Evolutionary conservation across 345 rosid species (phyloP), one percentile per base, ranked within the genome.

Genomic region (Dipteronia sinensis): DNA sequence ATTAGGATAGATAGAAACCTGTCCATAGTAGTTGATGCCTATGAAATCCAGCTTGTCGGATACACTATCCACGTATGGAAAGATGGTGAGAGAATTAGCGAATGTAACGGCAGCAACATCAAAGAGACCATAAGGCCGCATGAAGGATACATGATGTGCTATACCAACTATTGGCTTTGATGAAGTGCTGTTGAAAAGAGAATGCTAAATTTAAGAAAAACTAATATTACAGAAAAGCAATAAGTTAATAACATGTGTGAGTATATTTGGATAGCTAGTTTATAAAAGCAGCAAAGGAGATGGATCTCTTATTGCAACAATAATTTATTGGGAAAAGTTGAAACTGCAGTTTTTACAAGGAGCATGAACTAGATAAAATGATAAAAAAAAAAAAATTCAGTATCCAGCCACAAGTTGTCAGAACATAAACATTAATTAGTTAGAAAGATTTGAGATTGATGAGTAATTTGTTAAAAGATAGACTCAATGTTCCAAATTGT

Each of bases 1-100:
- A n/a, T 19, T 59, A 59, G 38, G 23, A 62, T 25, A 65, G 61
- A 38, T 34, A 53, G 66, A 71, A 73, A 95, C 99, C 95, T 92
- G 98, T 79, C 99, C 99, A 34, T 95, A 93, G 88, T 95, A 95
- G 88, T 95, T 95, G 83, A 95, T 84, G 89, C 98, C 99, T 47
- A 95, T 90, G 78, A 79, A 95, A 89, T 95, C 99, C 78, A 93
- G 84, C 82, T 91, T 93, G 66, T 87, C 81, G 27, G 84, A 81
- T 67, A 95, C 85, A 78, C 85, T 86, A 90, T 95, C 99, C 82
- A 95, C 65, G 70, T 20, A 93, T n/a, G 97, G 91, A 83, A 84
- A 95, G 67, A 88, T 20, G 46, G 97, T 86, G 82, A 93, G 90
- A 69, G 96, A 90, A 80, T 92, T 95, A 67, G 89, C 88, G 81